Base-by-base conservation (phyloP, 495 filamentous ascomycete species). In the Podospora australis region DNA sequence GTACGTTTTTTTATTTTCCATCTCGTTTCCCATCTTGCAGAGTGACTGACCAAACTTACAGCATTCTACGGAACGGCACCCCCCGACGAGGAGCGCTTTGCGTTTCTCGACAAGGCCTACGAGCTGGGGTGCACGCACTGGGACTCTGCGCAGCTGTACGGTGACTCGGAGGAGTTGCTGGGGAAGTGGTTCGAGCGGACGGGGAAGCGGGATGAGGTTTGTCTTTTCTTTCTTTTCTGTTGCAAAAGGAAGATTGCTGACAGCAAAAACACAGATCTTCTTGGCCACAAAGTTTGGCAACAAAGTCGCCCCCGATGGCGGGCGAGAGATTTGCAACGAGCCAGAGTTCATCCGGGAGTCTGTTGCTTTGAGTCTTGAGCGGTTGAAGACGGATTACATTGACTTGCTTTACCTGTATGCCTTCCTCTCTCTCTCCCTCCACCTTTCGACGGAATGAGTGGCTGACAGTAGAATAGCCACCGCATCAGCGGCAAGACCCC, bases 301-400 rank as follows among this genome's bases (percentile, higher is more conserved):
- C 44, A 40, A 21, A 13, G 40, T 41, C 9, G 16, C 22, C 13
- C 43, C 57, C 1, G 48, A 54, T 51, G 55, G 59, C 36, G 38
- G 47, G 17, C 35, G 39, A 4, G 49, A 39, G 8, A 30, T 48
- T 13, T 45, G 43, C 13, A 48, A 56, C 30, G 60, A 72, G 17
- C 70, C 75, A 0, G 76, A 74, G 42, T 78, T 79, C 42, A 66
- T 84, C 49, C 78, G 74, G 49, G 59, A 88, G 29, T 74, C 61
- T 11, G 56, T 53, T 1, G 66, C 72, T 28, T 60, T 63, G 10
- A 75, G 72, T 2, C 65, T 78, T 39, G 71, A 69, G 17, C 64
- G 60, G 10, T 56, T 87, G 3, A 74, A 83, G 34, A 50, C 48
- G 53, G 70, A 75, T 52, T 69, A 79, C 53, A 77, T 94, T 14